phyloP scores from a whole-genome alignment of 805 yeast species.

The Jamesozyma rosinii region DNA sequence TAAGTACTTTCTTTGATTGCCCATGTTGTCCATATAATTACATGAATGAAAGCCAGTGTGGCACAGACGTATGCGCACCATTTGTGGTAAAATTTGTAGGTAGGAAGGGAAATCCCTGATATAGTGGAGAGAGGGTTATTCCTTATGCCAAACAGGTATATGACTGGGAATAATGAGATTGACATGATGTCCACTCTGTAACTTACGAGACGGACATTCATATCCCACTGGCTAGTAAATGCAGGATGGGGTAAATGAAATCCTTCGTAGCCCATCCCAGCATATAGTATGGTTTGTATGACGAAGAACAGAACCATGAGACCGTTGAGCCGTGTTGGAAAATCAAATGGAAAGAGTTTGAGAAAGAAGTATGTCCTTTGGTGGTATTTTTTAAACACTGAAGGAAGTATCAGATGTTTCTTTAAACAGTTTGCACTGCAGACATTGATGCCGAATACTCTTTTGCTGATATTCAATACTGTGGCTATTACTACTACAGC shows the following conservation, averaged over 20 bases:
- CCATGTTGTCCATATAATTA: constrained; percentile 46
- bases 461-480: constrained; percentile 22
- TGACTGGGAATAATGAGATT: constrained; percentile 46
- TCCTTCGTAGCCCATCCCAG: constrained; percentile 29
- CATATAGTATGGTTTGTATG: constrained; percentile 26
- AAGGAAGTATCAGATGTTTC: constrained; percentile 23
- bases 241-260: constrained; percentile 35
- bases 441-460: constrained; percentile 20
- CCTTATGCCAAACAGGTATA: constrained; percentile 60
- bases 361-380: constrained; percentile 17
- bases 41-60: constrained; percentile 47
- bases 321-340: constrained; percentile 27
- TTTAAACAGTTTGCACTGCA: constrained; percentile 12
- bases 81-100: constrained; percentile 57
- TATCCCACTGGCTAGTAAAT: constrained; percentile 27
- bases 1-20: constrained; percentile 35
- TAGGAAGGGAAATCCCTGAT: constrained; percentile 52
- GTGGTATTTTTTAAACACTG: constrained; percentile 16
- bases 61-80: constrained; percentile 51
- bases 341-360: constrained; percentile 23
- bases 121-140: constrained; percentile 56
- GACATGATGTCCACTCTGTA: constrained; percentile 47
- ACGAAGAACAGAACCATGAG: constrained; percentile 29
- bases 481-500: constrained; percentile 29
- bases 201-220: constrained; percentile 35